Evolutionary conservation across 805 yeast genomes (phyloP), one percentile per base, ranked within the genome.

Genomic region (Starmerella sp.): DNA sequence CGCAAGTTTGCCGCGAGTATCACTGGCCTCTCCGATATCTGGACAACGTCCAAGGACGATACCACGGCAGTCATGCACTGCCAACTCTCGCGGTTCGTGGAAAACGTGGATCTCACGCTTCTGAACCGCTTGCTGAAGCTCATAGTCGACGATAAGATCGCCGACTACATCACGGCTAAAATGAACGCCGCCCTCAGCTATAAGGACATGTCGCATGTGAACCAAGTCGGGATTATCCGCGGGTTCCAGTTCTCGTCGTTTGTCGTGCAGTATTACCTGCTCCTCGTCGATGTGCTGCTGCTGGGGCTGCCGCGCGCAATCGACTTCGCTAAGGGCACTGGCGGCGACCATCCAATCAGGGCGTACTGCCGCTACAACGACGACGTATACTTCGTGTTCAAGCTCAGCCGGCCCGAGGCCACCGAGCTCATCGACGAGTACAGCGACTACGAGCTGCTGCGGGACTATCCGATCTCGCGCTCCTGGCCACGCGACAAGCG

Each of bases 401-500:
- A 88, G 53, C 86, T 93, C 63, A 74, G 77, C 3, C 79, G 79
- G 36, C 82, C 79, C 0, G 96, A 91, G 52, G 79, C 93, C 0
- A 80, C 78, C 38, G 95, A 81, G 9, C 71, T 93, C 43, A 78
- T 85, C 15, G 83, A 83, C 56, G 91, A 86, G 29, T 88, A 75
- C 28, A 52, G 46, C 14, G 34, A 15, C 28, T 53, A 34, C 13
- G 45, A 36, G 15, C 17, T 48, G 11, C 38, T 50, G 8, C 35
- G 44, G 11, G 41, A 43, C 17, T 57, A 53, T 42, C 61, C 54
- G 3, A 8, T 50, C 13, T 52, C 55, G 14, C 15, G 82, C 51
- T 89, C 97, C 66, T 93, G 99, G 99, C 96, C 98, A 3, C 73
- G 86, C 46, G 97, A 93, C 66, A 73, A 83, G 22, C 78, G 97